Conservation (phyloP, 805 yeast species). For the Ogataea neopini region DNA sequence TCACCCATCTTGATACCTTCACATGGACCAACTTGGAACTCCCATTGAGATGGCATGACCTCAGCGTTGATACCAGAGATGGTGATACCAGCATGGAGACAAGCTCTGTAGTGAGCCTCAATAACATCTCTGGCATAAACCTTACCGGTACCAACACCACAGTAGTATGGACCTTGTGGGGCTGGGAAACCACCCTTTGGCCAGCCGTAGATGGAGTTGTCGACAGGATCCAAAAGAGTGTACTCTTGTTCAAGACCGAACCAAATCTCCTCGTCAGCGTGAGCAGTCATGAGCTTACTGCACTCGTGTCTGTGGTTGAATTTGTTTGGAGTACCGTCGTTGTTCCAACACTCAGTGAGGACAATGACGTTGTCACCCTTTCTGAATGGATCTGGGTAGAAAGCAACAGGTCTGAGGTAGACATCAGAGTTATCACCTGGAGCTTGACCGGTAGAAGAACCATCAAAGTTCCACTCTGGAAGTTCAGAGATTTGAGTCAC, state of each 20-base stretch:
- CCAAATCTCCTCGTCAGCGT: conserved; percentile 83
- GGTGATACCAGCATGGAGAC: conserved; percentile 86
- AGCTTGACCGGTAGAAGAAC: conserved; percentile 98
- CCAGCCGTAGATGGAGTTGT: conserved; percentile 93
- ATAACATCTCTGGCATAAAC: conserved; percentile 97
- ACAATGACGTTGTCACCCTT: conserved; percentile 96
- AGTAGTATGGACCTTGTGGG: conserved; percentile 99
- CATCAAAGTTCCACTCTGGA: conserved; percentile 99
- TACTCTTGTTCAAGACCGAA: conserved; percentile 99
- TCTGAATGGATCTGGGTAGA: conserved; percentile 96
- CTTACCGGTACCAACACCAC: conserved; percentile 99
- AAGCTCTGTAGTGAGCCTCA: conserved; percentile 99
- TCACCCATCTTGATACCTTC: conserved; percentile 96
- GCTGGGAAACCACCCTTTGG: conserved; percentile 99
- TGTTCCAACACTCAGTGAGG: conserved; percentile 95
- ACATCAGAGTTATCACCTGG: conserved; percentile 97
- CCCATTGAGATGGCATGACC: conserved; percentile 99
- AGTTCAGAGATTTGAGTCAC: conserved; percentile 78
- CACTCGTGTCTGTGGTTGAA: conserved; percentile 98
- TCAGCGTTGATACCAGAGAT: conserved; percentile 98
- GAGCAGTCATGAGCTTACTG: conserved; percentile 92
- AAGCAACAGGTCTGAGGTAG: conserved; percentile 92
- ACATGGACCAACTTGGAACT: conserved; percentile 99
- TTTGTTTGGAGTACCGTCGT: conserved; percentile 98
- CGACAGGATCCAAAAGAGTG: conserved; percentile 85